These are phyloP conservation scores for Pseudogymnoascus sp. DNA, from an alignment of 2,329 filamentous ascomycete genomes.

Conservation along the genomic window DNA sequence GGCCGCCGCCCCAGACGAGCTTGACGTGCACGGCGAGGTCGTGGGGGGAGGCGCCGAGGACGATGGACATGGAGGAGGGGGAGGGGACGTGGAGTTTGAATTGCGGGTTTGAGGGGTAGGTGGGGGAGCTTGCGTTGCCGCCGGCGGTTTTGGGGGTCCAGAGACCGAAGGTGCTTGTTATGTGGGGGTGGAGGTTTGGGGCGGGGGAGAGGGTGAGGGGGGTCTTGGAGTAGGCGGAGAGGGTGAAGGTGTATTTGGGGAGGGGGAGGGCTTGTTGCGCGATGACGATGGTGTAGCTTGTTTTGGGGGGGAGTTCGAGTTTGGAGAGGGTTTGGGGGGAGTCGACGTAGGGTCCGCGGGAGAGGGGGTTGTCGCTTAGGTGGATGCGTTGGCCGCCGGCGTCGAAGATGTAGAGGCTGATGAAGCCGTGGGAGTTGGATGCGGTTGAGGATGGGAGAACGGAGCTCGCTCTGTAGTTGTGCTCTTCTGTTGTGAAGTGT, in stretches of 20 bases:
- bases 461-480: slow-evolving; percentile 28
- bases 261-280: slow-evolving; percentile 73
- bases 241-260: slow-evolving; percentile 72
- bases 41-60: slow-evolving; percentile 61
- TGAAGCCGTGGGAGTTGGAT: slow-evolving; percentile 60
- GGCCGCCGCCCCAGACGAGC: slow-evolving; percentile 69
- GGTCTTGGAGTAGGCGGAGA: slow-evolving; percentile 70
- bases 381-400: slow-evolving; percentile 65
- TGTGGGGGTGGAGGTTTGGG: slow-evolving; percentile 41
- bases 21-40: slow-evolving; percentile 78
- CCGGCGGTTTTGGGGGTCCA: slow-evolving; percentile 81
- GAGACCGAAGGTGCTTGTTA: slow-evolving; percentile 51
- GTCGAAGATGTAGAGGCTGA: slow-evolving; percentile 77
- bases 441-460: slow-evolving; percentile 30
- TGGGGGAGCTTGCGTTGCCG: slow-evolving; percentile 69
- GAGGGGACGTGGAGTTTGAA: slow-evolving; percentile 58
- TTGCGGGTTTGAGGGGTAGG: slow-evolving; percentile 82
- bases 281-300: slow-evolving; percentile 54
- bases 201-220: slow-evolving; percentile 57
- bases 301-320: slow-evolving; percentile 49
- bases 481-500: slow-evolving; percentile 69
- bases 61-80: slow-evolving; percentile 58
- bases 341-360: slow-evolving; percentile 82
- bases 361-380: slow-evolving; percentile 62
- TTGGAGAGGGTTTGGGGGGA: slow-evolving; percentile 85